Base-by-base conservation (phyloP, 2,329 filamentous ascomycete species). In the Penicillium freii region DNA sequence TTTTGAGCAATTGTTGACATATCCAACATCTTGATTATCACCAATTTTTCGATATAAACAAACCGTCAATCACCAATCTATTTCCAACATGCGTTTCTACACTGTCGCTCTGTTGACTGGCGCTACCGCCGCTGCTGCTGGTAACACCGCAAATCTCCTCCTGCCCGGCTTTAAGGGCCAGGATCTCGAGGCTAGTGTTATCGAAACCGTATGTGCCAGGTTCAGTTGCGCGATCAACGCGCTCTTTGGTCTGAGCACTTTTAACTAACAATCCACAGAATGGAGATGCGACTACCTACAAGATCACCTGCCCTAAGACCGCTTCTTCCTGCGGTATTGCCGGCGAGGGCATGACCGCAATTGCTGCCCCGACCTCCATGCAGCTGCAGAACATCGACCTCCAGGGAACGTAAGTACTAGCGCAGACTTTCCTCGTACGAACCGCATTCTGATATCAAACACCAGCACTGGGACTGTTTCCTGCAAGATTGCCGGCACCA, bases 31-130 rank as follows among this genome's bases (percentile, higher is more conserved):
- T 45, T 44, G 54, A 54, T 36, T 58, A 51, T 36, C 21, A 43
- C 23, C 38, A n/a, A 48, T 25, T 40, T 21, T 33, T 19, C 31
- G 13, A 49, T 36, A 50, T 46, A 33, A 46, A 55, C 42, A 13
- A 49, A 42, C 58, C n/a, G 42, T 52, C 29, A 40, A 38, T 13
- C 40, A 50, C 40, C 48, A 11, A 50, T 42, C 19, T 34, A 54
- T 44, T 54, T 45, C 47, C 63, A 66, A 46, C 33, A 67, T 67
- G 65, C 65, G 63, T 60, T 65, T 64, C 59, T 51, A 62, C 56
- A 57, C 66, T 54, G 33, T 69, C 48, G 66, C 65, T 54, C 54
- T 71, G 48, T 53, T 71, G 60, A 62, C 68, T 40, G 60, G 63
- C 57, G 62, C 62, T 44, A 63, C 67, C 39, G 58, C 69, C 29